Evolutionary conservation across 805 yeast species (phyloP), one percentile per base, ranked within the genome.

Genomic region (Kazachstania viticola): DNA sequence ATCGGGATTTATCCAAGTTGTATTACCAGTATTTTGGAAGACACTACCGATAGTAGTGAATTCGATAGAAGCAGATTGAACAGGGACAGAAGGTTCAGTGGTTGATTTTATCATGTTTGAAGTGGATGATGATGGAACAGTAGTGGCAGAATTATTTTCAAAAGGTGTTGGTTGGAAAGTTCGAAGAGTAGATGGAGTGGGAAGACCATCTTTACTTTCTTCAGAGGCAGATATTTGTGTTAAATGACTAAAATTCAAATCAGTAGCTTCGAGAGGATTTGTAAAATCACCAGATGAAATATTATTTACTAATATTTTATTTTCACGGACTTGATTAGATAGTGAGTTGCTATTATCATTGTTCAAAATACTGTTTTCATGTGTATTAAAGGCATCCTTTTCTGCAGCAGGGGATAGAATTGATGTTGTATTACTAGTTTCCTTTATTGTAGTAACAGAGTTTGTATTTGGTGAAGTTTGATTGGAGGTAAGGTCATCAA

Each of bases 1-100:
- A 22, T 45, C 42, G 3, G 46, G 43, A n/a, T 38, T 37, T 17
- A 39, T 37, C 45, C 59, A 42, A 2, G 52, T 42, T 4, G 53
- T 42, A 9, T 44, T 36, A 31, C 48, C 33, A 11, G 54, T 51
- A 33, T 58, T 55, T 41, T 59, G 41, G 35, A 47, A 51, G 6
- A 47, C 45, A 14, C 49, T 35, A n/a, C 42, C 32, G 9, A 54
- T 37, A 6, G 57, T 41, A 33, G 49, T 56, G 7, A 51, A 51
- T 31, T 61, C 59, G 16, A 54, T 40, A 5, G 42, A 40, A 1
- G 55, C 42, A 7, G 54, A 50, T 7, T 38, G 37, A 11, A 54
- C 46, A 1, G 60, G 58, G 1, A 44, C 40, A 2, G 60, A 49
- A 11, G 22, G 22, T 19, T 19, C 22, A 7, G 11, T 8, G 22